phyloP scores from a whole-genome alignment of 2,329 filamentous ascomycete species.

The Aspergillus fumigatus region DNA sequence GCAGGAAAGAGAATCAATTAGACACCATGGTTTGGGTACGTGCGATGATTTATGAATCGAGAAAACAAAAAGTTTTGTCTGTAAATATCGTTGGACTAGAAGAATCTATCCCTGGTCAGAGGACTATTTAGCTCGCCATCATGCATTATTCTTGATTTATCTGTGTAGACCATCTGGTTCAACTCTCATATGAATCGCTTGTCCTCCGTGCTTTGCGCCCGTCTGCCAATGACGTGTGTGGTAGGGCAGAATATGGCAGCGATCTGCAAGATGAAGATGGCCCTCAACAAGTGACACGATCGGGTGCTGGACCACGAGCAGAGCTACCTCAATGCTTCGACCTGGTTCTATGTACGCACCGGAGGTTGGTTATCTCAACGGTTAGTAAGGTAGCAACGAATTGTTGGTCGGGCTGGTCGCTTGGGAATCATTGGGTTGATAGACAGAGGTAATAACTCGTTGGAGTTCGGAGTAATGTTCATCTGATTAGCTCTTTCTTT shows the following conservation, averaged over 20 bases:
- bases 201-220: too few relatives aligned
- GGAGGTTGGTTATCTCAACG: neutral
- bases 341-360: neutral
- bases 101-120: neutral
- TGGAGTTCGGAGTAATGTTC: neutral
- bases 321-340: neutral
- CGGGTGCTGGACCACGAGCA: too few relatives aligned
- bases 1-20: neutral
- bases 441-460: neutral
- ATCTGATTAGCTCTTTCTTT: neutral
- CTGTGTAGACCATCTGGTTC: neutral
- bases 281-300: neutral
- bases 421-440: neutral
- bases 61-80: neutral
- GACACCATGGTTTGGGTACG: conserved; percentile 1
- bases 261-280: neutral
- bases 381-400: neutral
- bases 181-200: neutral
- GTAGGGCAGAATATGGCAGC: neutral
- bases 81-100: neutral
- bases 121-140: neutral
- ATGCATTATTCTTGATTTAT: neutral
- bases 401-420: neutral
- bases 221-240: neutral
- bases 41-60: neutral